Evolutionary conservation across 148 eudicot genomes (phyloP).

Genomic region (Camellia japonica): DNA sequence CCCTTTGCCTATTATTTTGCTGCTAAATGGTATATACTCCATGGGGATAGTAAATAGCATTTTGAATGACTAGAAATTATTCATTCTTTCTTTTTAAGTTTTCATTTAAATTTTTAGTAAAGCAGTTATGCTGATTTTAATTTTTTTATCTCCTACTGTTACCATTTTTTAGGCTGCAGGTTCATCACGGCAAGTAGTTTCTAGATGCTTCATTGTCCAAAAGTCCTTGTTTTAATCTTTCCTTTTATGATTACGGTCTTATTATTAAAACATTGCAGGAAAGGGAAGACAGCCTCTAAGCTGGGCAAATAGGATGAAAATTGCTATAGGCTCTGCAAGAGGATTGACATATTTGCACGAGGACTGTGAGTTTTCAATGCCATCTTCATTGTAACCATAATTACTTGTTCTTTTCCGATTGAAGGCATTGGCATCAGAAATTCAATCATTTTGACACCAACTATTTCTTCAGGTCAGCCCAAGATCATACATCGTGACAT

Average conservation of each 20-base stretch:
- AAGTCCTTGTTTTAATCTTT: neutral
- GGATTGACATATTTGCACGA: constrained; percentile 80
- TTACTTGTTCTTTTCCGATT: neutral
- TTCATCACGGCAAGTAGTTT: neutral
- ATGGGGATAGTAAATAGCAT: neutral
- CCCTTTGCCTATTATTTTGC: neutral
- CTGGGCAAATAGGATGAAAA: constrained; percentile 64
- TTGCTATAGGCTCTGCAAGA: constrained; percentile 72
- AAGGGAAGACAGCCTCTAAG: constrained; percentile 44
- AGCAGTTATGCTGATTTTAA: neutral
- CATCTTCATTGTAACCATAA: neutral
- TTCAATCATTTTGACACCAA: neutral
- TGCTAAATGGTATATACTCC: neutral
- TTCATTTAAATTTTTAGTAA: neutral
- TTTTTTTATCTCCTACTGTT: neutral
- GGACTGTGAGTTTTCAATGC: constrained; percentile 52
- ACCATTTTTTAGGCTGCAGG: too few species aligned
- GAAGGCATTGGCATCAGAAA: neutral
- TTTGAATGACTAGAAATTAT: neutral
- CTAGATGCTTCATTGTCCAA: neutral
- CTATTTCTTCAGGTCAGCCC: constrained; percentile 55
- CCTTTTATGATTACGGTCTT: constrained; percentile 2
- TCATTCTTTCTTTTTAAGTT: neutral
- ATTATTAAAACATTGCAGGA: constrained; percentile 27
- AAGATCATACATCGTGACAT: constrained; percentile 88